Percentiles rank a stretch among this genome's conserved stretches.
Evolutionary conservation across 202 grass and related monocot genomes (phyloP).

Genomic region (Brachypodium distachyon): DNA sequence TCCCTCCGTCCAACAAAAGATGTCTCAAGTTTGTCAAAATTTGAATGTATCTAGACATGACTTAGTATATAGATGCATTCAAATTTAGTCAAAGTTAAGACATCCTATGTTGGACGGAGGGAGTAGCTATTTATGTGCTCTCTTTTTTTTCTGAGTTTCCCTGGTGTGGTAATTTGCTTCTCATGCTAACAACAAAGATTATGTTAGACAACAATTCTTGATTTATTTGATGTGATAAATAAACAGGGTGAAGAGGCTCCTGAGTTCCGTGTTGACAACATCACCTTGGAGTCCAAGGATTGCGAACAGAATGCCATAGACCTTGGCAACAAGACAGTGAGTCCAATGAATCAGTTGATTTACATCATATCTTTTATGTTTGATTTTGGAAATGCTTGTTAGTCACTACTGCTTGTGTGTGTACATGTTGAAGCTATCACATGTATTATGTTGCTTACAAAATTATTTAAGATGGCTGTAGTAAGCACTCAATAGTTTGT

Average conservation of each 20-base stretch:
- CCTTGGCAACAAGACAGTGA: conserved; percentile 31
- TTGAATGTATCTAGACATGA: no score
- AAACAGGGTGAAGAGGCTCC: conserved; percentile 64
- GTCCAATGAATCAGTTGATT: background rate
- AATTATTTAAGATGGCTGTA: background rate
- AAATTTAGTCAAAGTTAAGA: no score
- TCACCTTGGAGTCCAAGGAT: background rate
- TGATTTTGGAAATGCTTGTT: background rate
- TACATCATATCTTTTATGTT: background rate
- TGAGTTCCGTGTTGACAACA: conserved; percentile 27
- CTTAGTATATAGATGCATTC: no score
- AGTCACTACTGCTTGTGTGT: background rate
- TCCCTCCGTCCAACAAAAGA: no score
- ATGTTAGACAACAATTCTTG: background rate
- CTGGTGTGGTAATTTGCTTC: background rate
- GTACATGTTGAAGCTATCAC: background rate
- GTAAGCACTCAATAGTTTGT: background rate
- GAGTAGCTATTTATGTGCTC: background rate
- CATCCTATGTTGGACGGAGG: no score
- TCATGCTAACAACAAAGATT: background rate
- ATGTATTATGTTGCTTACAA: background rate
- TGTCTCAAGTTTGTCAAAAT: no score
- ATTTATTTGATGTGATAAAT: conserved; percentile 1
- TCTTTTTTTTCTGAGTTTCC: background rate
- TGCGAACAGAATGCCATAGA: conserved; percentile 11